A percentile compares a stretch with the other conserved stretches of the same genome.
phyloP scores from a whole-genome alignment of 306 rosid genomes.

The Acacia confusa region DNA sequence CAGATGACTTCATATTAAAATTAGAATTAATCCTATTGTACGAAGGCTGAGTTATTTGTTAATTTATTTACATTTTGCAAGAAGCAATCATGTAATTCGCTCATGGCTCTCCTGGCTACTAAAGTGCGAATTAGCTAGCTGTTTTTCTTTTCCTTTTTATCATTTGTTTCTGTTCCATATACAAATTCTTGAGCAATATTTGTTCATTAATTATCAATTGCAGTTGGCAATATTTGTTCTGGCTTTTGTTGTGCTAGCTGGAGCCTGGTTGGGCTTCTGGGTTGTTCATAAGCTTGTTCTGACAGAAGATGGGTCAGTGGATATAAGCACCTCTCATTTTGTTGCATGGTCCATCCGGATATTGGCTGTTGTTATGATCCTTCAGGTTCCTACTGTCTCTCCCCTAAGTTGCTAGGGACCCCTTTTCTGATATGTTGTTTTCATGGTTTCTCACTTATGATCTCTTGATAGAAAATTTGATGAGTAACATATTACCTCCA shows the following conservation, averaged over 20 bases:
- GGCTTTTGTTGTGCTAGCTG: slow-evolving; percentile 70
- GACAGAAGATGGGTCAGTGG: slow-evolving; percentile 84
- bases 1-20: not conserved
- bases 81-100: not conserved
- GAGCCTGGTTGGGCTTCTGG: slow-evolving; percentile 99
- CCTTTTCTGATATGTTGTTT: slow-evolving; percentile 19
- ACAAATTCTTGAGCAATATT: slow-evolving; percentile 18
- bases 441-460: slow-evolving; percentile 19
- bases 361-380: slow-evolving; percentile 63
- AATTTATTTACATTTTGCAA: not conserved
- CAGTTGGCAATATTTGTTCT: slow-evolving; percentile 85
- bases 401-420: not conserved
- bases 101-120: not conserved
- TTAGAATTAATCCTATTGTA: not conserved
- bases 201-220: slow-evolving; percentile 40
- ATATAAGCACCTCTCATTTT: slow-evolving; percentile 66
- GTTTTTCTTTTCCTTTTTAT: not conserved
- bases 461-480: slow-evolving; percentile 28
- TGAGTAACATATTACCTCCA: slow-evolving; percentile 41
- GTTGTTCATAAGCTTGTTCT: slow-evolving; percentile 75
- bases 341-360: slow-evolving; percentile 82
- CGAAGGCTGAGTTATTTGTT: not conserved
- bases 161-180: slow-evolving; percentile 9
- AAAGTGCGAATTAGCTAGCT: not conserved
- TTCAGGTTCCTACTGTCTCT: slow-evolving; percentile 56